A percentile compares a stretch with the other conserved stretches of the same genome.
Conservation (phyloP, 2,329 filamentous ascomycete genomes). For the Colletotrichum cereale region DNA sequence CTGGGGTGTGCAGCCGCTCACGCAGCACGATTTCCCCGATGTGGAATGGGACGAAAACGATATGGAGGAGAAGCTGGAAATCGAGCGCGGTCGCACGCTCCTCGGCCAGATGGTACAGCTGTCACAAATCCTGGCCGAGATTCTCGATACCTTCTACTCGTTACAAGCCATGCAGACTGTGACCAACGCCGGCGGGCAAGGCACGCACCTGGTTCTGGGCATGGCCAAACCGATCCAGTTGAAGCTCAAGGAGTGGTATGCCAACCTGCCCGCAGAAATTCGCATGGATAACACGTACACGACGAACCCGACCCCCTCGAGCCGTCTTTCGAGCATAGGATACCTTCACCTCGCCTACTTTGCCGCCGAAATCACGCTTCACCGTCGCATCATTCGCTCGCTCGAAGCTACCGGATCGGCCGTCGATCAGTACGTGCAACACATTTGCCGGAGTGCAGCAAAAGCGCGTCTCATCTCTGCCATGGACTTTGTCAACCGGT, state of each 20-base stretch:
- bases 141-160: constrained; percentile 86
- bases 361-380: constrained; percentile 92
- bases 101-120: constrained; percentile 83
- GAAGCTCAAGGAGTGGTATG: constrained; percentile 86
- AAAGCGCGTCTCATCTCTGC: constrained; percentile 95
- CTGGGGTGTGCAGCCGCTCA: constrained; percentile 81
- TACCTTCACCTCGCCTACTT: constrained; percentile 94
- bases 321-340: constrained; percentile 71
- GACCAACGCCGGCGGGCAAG: constrained; percentile 73
- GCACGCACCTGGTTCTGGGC: constrained; percentile 78
- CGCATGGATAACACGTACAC: constrained; percentile 74
- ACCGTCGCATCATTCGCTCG: constrained; percentile 89
- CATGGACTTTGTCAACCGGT: constrained; percentile 96
- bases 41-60: constrained; percentile 75
- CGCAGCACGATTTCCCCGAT: constrained; percentile 78
- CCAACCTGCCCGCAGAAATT: constrained; percentile 71
- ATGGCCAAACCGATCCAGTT: constrained; percentile 86
- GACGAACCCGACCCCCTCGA: constrained; percentile 54
- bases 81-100: constrained; percentile 75
- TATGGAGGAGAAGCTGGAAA: constrained; percentile 72
- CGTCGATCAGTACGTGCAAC: constrained; percentile 84
- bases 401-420: constrained; percentile 61
- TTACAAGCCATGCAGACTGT: constrained; percentile 80
- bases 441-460: constrained; percentile 93
- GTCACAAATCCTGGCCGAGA: constrained; percentile 81